Percentiles rank a stretch among this genome's conserved stretches.
Evolutionary conservation across 2,329 filamentous ascomycete genomes (phyloP).

Genomic region (Chalara sp.): DNA sequence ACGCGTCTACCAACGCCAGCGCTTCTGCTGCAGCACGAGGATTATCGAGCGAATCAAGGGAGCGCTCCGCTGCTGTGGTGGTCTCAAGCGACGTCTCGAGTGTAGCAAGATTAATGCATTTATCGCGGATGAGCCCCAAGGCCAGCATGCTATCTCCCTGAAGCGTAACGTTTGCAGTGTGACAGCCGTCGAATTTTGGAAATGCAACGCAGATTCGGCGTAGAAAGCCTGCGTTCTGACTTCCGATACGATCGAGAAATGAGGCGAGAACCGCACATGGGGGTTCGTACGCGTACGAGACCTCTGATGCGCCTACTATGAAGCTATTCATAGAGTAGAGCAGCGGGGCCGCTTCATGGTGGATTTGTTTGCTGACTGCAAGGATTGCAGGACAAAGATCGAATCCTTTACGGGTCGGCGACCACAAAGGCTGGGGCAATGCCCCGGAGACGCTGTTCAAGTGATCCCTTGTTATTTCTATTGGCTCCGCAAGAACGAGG

Average conservation of each 20-base stretch:
- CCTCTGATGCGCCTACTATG: no score
- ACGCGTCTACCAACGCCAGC: constrained; percentile 12
- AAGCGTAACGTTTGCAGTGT: constrained; percentile 6
- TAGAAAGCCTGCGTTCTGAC: neutral
- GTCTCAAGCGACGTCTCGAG: constrained; percentile 7
- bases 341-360: no score
- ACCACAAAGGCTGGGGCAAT: no score
- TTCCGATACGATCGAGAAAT: neutral
- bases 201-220: constrained; percentile 1
- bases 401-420: no score
- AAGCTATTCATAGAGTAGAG: no score
- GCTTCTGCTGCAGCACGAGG: constrained; percentile 4
- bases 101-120: constrained; percentile 10
- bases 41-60: constrained; percentile 1
- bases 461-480: no score
- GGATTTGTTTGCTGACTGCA: no score
- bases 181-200: constrained; percentile 2
- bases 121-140: constrained; percentile 13
- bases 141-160: constrained; percentile 10
- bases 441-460: no score
- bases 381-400: no score
- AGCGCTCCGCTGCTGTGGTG: neutral
- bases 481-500: no score
- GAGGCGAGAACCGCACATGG: neutral
- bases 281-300: no score